Evolutionary conservation across 1,284 basidiomycete species (phyloP).

Genomic region (Takashimella koratensis): DNA sequence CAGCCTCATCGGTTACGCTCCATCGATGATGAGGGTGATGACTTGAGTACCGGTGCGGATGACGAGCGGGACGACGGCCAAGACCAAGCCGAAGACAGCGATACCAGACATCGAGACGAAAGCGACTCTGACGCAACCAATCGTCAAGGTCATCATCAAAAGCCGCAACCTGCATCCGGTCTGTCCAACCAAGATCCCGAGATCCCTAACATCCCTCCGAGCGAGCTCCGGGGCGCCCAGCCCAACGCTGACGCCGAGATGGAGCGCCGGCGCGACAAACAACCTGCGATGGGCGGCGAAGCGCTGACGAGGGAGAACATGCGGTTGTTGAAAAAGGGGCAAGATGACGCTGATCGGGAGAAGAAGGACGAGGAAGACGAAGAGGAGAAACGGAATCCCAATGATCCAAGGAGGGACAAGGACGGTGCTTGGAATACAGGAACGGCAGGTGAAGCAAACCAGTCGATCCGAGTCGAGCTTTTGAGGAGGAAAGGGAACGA

Average conservation of each 20-base stretch:
- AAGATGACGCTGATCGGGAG: background rate
- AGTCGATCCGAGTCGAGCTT: background rate
- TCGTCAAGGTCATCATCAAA: no score
- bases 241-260: background rate
- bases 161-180: background rate
- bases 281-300: background rate
- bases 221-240: background rate
- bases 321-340: background rate
- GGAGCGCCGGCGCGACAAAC: background rate
- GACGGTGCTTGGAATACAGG: background rate
- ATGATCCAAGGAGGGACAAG: no score
- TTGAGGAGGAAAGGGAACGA: background rate
- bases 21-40: background rate
- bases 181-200: slow-evolving; percentile 8
- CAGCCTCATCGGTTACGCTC: no score
- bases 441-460: background rate
- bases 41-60: background rate
- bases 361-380: background rate
- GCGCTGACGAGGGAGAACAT: background rate
- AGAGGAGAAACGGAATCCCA: no score
- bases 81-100: background rate
- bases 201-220: slow-evolving; percentile 9
- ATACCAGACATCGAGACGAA: background rate
- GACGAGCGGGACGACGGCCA: no score
- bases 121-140: background rate